Base-by-base conservation (phyloP, 768 basidiomycete species). In the Mycena metata region DNA sequence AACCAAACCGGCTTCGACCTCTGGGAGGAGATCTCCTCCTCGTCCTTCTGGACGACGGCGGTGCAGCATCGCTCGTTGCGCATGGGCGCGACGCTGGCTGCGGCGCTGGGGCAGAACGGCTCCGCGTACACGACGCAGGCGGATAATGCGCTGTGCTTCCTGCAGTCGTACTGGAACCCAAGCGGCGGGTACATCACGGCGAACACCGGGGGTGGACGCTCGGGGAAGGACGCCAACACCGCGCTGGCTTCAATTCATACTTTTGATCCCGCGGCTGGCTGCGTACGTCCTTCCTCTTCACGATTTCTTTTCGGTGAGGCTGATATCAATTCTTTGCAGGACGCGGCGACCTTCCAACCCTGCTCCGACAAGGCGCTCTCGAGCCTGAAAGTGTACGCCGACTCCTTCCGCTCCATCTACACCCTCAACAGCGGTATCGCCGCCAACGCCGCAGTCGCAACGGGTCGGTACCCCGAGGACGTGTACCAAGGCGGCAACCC, bases 111-210 rank as follows among this genome's bases (percentile, higher is more conserved):
- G 15, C 83, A 90, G 73, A 78, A 82, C 4, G n/a, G 69, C 84
- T 86, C 83, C 86, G 83, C 83, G 23, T 92, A 91, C 75, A 80
- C 78, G 2, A 79, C 83, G 0, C 90, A 94, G 77, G 92, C 92
- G 0, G 81, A 81, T 64, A 87, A 88, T 66, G 60, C 89, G 12
- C 84, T 94, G 33, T 95, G 94, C 75, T 94, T 94, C 84, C 79
- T 94, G 63, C 92, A 94, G 90, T 88, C 89, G 15, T 95, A 89
- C 78, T 95, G 93, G 94, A 90, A 92, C 65, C 84, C 89, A 4
- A 79, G 79, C 0, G 80, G 77, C 5, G 85, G 84, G 5, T 90
- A 87, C 75, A 83, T 93, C 72, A 92, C 90, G 3, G 85, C 93
- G 26, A 95, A 95, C 76, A 91, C 91, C 8, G 89, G 86, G 15